phyloP scores from a whole-genome alignment of 345 rosid genomes.

The Kernera saxatilis region DNA sequence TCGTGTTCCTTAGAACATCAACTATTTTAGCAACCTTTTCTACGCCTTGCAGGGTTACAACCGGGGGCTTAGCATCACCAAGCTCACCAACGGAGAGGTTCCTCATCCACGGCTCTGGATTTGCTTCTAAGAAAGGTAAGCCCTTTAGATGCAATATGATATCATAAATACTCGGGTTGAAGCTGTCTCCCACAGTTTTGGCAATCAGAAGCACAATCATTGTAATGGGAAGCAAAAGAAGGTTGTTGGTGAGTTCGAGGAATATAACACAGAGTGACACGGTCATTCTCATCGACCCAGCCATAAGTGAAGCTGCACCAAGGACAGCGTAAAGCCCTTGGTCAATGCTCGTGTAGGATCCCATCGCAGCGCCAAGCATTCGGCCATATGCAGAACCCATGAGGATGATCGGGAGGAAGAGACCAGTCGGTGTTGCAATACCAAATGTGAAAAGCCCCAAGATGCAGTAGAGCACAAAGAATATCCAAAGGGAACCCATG shows the following conservation, averaged over 20 bases:
- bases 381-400: slow-evolving; percentile 91
- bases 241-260: slow-evolving; percentile 94
- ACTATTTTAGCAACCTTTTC: slow-evolving; percentile 78
- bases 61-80: slow-evolving; percentile 65
- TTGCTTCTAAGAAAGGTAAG: slow-evolving; percentile 85
- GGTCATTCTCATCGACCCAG: slow-evolving; percentile 98
- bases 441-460: slow-evolving; percentile 83
- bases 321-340: slow-evolving; percentile 86
- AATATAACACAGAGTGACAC: slow-evolving; percentile 93
- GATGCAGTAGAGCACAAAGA: slow-evolving; percentile 66
- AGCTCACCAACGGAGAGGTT: slow-evolving; percentile 80
- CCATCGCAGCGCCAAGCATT: slow-evolving; percentile 66
- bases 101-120: slow-evolving; percentile 97
- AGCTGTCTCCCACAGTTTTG: slow-evolving; percentile 80
- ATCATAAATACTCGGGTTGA: slow-evolving; percentile 84
- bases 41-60: slow-evolving; percentile 60
- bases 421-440: slow-evolving; percentile 94
- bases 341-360: slow-evolving; percentile 74
- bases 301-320: slow-evolving; percentile 98
- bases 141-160: slow-evolving; percentile 82
- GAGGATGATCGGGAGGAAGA: slow-evolving; percentile 88
- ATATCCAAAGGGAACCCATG: slow-evolving; percentile 49
- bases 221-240: slow-evolving; percentile 70
- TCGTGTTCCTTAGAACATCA: slow-evolving; percentile 67
- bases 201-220: slow-evolving; percentile 86